Evolutionary conservation across 768 basidiomycete species (phyloP), one percentile per base, ranked within the genome.

Genomic region (Xerocomellus chrysenteron): DNA sequence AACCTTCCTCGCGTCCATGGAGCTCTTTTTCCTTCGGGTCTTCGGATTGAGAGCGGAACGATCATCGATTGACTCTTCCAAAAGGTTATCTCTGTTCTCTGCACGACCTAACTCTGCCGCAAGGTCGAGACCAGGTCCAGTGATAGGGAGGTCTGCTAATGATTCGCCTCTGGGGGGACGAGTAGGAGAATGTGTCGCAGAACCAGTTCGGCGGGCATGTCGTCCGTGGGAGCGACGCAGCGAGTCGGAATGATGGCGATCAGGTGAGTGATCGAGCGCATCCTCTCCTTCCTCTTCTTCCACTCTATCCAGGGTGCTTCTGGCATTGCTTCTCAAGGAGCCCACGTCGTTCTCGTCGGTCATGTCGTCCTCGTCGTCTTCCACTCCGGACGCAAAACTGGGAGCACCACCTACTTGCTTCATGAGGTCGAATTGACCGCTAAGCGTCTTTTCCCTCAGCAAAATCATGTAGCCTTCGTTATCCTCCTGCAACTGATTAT

Each of bases 381-480:
- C 68, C 13, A 75, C 73, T 30, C 76, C 76, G 4, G 77, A 79
- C 16, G 75, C 71, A 40, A 68, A 73, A 19, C 71, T 71, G n/a
- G 68, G 68, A 49, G 72, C 74, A 43, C 76, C 81, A 41, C 82
- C 83, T 35, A 88, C 85, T 71, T 87, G 84, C 63, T 79, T 84
- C 69, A 86, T 76, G 59, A 91, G 75, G 68, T 92, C 87, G 68
- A 90, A 92, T 64, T 91, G 89, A 5, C 96, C 96, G 61, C 81
- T 94, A 43, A 98, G 73, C 0, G 97, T 98, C 76, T 84, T 87
- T 75, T 98, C 95, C 58, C 92, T 80, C 26, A 98, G 75, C 39
- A 99, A 80, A 59, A 95, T 92, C 82, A 96, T 93, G 76, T 94
- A 99, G 48, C 91, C 91, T 73, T 97, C 94, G 71, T 98, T 99